phyloP scores from a whole-genome alignment of 2,329 filamentous ascomycete genomes.

The Orbilia quercus region DNA sequence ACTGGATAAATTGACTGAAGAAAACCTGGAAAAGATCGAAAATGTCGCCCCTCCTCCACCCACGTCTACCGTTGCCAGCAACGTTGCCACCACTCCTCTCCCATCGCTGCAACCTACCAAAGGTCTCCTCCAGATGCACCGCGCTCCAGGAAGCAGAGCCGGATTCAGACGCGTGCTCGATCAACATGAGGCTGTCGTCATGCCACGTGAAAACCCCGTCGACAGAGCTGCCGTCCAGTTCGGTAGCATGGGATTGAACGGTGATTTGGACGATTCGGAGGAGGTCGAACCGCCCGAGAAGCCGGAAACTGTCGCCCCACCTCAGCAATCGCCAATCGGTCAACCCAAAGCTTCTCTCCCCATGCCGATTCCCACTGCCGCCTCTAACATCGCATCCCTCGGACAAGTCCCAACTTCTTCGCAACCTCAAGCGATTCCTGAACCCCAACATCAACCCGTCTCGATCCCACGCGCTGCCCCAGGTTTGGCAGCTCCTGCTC shows the following conservation, averaged over 20 bases:
- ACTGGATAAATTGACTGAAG: conserved; percentile 76
- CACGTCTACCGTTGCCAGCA: conserved; percentile 88
- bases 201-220: conserved; percentile 90
- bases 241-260: conserved; percentile 91
- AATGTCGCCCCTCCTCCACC: conserved; percentile 81
- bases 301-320: conserved; percentile 91
- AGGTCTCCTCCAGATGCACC: conserved; percentile 71
- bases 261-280: conserved; percentile 80
- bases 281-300: conserved; percentile 90
- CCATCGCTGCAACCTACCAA: conserved; percentile 76
- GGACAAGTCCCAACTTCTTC: conserved; percentile 64
- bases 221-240: conserved; percentile 95
- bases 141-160: conserved; percentile 69
- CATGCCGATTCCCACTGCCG: conserved; percentile 67
- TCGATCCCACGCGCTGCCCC: conserved; percentile 69
- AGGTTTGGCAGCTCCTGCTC: conserved; percentile 66
- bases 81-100: conserved; percentile 82
- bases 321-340: conserved; percentile 90
- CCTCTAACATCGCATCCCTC: conserved; percentile 25
- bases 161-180: conserved; percentile 88
- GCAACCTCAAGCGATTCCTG: conserved; percentile 61
- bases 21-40: conserved; percentile 89
- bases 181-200: conserved; percentile 96
- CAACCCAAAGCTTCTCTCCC: conserved; percentile 88
- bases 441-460: conserved; percentile 65